Evolutionary conservation across 495 filamentous ascomycete genomes (phyloP), one percentile per base, ranked within the genome.

Genomic region (Amphirosellinia nigrospora): DNA sequence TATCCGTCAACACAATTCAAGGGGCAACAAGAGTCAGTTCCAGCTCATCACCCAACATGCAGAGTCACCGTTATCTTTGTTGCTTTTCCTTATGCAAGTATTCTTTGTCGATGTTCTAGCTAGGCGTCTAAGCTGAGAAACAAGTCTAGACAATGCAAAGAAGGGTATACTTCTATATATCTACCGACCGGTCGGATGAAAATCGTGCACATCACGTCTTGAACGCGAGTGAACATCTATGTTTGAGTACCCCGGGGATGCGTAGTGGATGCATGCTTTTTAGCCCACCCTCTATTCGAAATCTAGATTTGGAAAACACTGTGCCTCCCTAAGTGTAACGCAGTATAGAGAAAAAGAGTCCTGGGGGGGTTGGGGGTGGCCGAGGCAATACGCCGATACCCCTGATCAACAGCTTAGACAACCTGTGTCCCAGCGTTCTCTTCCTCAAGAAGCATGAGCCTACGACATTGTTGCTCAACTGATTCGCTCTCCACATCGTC

Each of bases 401-500:
- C 23, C 26, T 21, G 58, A 16, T 30, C 26, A 15, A 52, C 10
- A 28, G 26, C 4, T 56, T 36, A 52, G 19, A 23, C 41, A 28
- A 15, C 36, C 5, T 70, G 48, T 32, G 59, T 38, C 16, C 36
- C 36, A 32, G 45, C 34, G 32, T 1, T 32, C 60, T 70, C 72
- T 48, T 68, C 76, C 7, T 72, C 70, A 39, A 78, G 30, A 15
- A 78, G 69, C 76, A 78, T 78, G 34, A 71, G 72, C 62, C 64
- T 67, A 28, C 70, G 73, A 65, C 76, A 78, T 28, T 74, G 73
- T 16, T 76, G 73, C 63, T 76, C 74, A 9, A 76, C 75, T 0
- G 77, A 73, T 26, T 77, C 78, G 43, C 34, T 71, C 58, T 72
- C 71, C 1, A 72, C 63, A 38, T 76, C 72, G 28, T 74, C 80